Base-by-base conservation (phyloP, 805 yeast genomes). In the Sungouiella thailandica region DNA sequence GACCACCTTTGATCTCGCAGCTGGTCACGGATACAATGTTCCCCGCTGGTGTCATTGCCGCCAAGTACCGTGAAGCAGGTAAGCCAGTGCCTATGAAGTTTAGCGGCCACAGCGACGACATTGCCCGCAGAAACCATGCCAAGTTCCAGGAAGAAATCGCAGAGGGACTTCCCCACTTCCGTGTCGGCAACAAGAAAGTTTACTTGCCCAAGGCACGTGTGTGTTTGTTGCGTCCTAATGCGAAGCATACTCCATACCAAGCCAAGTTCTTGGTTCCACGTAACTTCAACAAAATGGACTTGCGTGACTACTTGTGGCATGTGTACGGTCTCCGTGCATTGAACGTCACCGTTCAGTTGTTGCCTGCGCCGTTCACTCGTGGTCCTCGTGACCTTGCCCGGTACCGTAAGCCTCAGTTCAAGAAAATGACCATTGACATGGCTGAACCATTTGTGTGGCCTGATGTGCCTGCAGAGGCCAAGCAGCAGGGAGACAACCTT, bases 381-480 rank as follows among this genome's bases (percentile, higher is more conserved):
- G 55, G 56, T 12, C 52, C 68, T 14, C 48, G 63, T 40, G 80
- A 79, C 34, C 70, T 70, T 47, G 81, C 87, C 12, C 78, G 96
- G 55, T 77, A 72, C 63, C 76, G 95, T 61, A 67, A 70, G 6
- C 79, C 89, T 1, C 96, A 87, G 62, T 74, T 76, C 45, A 93
- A 93, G 68, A 89, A 88, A 62, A 93, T 93, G 97, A 90, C 96
- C 15, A 83, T 93, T 33, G 97, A 89, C 49, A 83, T 93, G 90
- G 80, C 78, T 37, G 87, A 90, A 46, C 98, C 99, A 16, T 93
- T 93, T 55, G 72, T 93, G 29, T 93, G 97, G 96, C 99, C 99
- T 4, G 81, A 74, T 24, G 46, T 63, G 33, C 57, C 64, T 2
- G 73, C 68, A 11, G 69, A 46, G 23, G 28, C 55, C 19, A n/a